Percentiles rank a stretch among this genome's conserved stretches.
phyloP scores from a whole-genome alignment of 768 basidiomycete species.

The Xanthoconium stramineum region DNA sequence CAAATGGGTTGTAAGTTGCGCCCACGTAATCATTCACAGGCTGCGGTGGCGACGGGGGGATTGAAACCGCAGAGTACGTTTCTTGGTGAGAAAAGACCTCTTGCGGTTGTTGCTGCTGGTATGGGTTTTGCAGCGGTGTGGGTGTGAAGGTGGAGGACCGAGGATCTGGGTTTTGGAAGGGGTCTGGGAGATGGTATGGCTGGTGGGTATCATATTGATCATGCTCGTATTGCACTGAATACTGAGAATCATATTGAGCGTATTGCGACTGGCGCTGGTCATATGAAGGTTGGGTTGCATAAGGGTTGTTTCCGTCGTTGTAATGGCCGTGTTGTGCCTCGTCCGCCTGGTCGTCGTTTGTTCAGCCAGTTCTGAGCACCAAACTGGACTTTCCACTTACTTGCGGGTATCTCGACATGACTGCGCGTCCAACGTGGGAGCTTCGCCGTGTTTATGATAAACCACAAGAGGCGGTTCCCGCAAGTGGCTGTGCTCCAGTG shows the following conservation, averaged over 20 bases:
- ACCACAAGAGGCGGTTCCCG: background rate
- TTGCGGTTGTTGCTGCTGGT: conserved; percentile 22
- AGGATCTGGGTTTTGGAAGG: conserved; percentile 26
- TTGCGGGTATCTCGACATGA: conserved; percentile 43
- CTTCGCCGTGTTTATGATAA: conserved; percentile 6
- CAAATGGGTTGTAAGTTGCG: conserved; percentile 23
- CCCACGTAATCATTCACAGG: conserved; percentile 12
- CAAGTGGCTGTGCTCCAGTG: conserved; percentile 2
- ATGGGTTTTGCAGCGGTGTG: conserved; percentile 21
- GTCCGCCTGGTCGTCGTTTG: conserved; percentile 45
- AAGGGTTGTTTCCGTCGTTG: conserved; percentile 64
- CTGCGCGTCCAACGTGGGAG: conserved; percentile 1
- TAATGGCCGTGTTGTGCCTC: conserved; percentile 61
- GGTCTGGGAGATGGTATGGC: conserved; percentile 39
- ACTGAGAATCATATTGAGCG: conserved; percentile 29
- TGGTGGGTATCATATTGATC: conserved; percentile 32
- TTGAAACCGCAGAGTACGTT: conserved; percentile 15
- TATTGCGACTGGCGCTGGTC: conserved; percentile 37
- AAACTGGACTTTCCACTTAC: conserved; percentile 23
- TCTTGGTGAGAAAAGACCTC: conserved; percentile 20
- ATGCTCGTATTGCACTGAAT: conserved; percentile 34
- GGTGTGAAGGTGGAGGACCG: conserved; percentile 15
- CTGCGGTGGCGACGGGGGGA: conserved; percentile 22
- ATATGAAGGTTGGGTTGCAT: conserved; percentile 39
- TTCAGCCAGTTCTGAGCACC: background rate